phyloP scores from a whole-genome alignment of 495 filamentous ascomycete genomes.

The Penicillium riverlandense region DNA sequence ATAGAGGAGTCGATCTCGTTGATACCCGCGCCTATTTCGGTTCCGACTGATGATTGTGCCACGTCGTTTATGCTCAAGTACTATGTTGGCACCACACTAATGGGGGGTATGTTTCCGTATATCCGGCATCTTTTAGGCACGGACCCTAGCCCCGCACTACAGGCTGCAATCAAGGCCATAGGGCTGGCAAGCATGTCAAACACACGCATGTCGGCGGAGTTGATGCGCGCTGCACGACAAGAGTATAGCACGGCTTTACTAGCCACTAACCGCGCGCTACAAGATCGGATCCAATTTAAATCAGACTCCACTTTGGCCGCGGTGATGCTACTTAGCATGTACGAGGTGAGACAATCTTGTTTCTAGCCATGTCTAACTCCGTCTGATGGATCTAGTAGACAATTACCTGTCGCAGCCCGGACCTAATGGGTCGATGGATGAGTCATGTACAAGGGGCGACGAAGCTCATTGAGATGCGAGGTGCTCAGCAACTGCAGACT shows the following conservation, averaged over 20 bases:
- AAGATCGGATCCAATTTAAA: neutral
- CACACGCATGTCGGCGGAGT: conserved; percentile 6
- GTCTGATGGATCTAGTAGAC: no score
- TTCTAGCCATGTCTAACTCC: no score
- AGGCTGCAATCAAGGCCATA: conserved; percentile 5
- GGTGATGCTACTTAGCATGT: conserved; percentile 11
- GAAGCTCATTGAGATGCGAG: conserved; percentile 8
- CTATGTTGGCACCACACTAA: no score
- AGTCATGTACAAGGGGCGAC: conserved; percentile 11
- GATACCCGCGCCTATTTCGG: no score
- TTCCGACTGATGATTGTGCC: no score
- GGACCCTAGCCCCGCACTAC: no score
- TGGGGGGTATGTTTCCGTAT: no score
- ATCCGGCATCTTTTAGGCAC: no score
- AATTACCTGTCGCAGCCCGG: no score
- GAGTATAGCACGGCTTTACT: conserved; percentile 9
- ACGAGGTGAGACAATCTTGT: conserved; percentile 1
- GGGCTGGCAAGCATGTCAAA: conserved; percentile 11
- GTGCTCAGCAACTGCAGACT: conserved; percentile 2
- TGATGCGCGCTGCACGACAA: conserved; percentile 8
- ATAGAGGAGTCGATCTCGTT: no score
- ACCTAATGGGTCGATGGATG: conserved; percentile 8
- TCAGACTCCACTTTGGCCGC: conserved; percentile 8
- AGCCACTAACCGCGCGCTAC: conserved; percentile 7
- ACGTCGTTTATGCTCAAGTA: no score